Base-by-base conservation (phyloP, 2,329 filamentous ascomycete species). In the Botrytis hyacinthi region DNA sequence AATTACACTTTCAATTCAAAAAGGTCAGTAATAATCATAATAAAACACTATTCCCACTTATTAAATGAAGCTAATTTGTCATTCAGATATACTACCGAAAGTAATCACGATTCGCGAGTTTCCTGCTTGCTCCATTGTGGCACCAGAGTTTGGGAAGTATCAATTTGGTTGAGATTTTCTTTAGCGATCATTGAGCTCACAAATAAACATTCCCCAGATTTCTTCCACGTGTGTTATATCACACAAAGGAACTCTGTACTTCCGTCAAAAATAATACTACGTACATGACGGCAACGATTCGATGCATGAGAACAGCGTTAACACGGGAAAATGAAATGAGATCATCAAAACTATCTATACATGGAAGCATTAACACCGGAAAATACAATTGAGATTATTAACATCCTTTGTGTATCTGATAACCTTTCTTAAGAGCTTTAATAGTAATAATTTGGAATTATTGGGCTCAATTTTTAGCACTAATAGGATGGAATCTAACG, bases 1-100 rank as follows among this genome's bases (percentile, higher is more conserved):
- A 98, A 84, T 88, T 99, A 74, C 95, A 98, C 82, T 99, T 99
- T 82, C 95, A 98, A 83, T 98, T 98, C 87, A 99, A 98, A 83
- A 97, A 97, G 90, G 94, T 97, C 83, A 78, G 84, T 74, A 78
- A 71, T 66, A 77, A 76, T 57, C 26, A 69, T 66, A 29, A 18
- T 18, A 57, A 29, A 57, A 29, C 71, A 59, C 73, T 32, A 48
- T 35, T 73, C 35, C n/a, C 44, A 69, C 48, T 69, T 35, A 69
- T 57, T 44, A 51, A 62, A 69, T 48, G 59, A 76, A 76, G 72
- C 78, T 80, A 70, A 80, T 76, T 74, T 73, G 71, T 51, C 29
- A 44, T 76, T 66, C 59, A 81, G 87, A 86, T 89, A 77, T 89
- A 87, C 78, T 89, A 89, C 81, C 82, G 87, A 75, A 88, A 88